phyloP scores from a whole-genome alignment of 768 basidiomycete species.

The Hydnomerulius pinastri region DNA sequence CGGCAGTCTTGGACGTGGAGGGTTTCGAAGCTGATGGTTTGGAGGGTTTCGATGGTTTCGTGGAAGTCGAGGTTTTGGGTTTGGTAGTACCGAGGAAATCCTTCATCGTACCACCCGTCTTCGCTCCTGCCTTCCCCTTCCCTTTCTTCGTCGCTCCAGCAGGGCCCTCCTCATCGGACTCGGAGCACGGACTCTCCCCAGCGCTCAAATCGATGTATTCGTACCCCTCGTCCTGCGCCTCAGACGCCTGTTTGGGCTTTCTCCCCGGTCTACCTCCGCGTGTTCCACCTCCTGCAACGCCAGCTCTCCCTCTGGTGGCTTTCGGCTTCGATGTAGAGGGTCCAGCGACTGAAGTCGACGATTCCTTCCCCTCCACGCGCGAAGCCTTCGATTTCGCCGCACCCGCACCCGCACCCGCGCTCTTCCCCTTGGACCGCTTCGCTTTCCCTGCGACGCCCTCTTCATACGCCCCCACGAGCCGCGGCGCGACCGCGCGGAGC shows the following conservation, averaged over 20 bases:
- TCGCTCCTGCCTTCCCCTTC: slow-evolving; percentile 5
- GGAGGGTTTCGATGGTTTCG: neutral
- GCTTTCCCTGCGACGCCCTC: slow-evolving; percentile 51
- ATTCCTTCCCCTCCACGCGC: neutral
- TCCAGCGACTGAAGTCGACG: neutral
- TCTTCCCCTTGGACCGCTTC: slow-evolving; percentile 22
- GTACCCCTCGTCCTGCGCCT: slow-evolving; percentile 29
- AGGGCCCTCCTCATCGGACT: slow-evolving; percentile 12
- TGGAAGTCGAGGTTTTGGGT: neutral
- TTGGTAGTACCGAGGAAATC: slow-evolving; percentile 12
- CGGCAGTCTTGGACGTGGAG: neutral
- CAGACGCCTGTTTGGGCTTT: slow-evolving; percentile 22
- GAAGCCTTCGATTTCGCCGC: neutral
- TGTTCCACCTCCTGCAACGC: neutral
- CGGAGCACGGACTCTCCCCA: slow-evolving; percentile 22
- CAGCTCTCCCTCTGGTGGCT: slow-evolving; percentile 1
- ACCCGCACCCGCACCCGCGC: neutral
- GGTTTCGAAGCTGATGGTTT: neutral
- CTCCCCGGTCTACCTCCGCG: slow-evolving; percentile 16
- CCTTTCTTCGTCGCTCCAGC: slow-evolving; percentile 1
- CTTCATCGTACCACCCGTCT: slow-evolving; percentile 7
- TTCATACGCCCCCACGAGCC: slow-evolving; percentile 63
- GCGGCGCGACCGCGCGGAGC: slow-evolving; percentile 66
- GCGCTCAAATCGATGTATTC: slow-evolving; percentile 27
- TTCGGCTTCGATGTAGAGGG: slow-evolving; percentile 10